Base-by-base conservation (phyloP, 2,329 filamentous ascomycete genomes). In the Fusarium dlaminii region DNA sequence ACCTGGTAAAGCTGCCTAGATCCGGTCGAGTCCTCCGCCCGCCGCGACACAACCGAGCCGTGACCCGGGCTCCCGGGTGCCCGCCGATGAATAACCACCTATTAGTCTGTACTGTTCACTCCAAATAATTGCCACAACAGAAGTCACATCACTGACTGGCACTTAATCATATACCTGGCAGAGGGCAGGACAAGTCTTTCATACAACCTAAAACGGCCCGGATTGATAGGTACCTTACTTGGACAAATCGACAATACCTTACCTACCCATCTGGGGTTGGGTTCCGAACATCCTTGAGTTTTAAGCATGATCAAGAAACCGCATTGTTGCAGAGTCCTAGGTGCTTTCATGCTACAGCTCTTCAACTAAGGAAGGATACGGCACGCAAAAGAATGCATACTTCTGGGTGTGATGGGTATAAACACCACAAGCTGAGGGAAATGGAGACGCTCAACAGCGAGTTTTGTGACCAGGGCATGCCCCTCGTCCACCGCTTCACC, bases 51-150 rank as follows among this genome's bases (percentile, higher is more conserved):
- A 73, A 58, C 71, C 71, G 66, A 75, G 68, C 72, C 72, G 61
- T 67, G 72, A 73, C 65, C 68, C 68, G 72, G 69, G 72, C 68
- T 75, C 64, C 72, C 72, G 72, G 72, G 72, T 75, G 63, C 72
- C 72, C 66, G 61, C 72, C 72, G 72, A 72, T 56, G 58, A 58
- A 63, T 39, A 61, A 68, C 43, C n/a, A 52, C 48, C 30, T 52
- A 24, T 34, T 34, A 51, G 29, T 39, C n/a, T 43, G 43, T 42
- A 30, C 59, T 56, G 36, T 42, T 48, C 43, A 51, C 39, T 45
- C 39, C n/a, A 55, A 48, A 51, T 34, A 68, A 63, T 29, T 37
- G 42, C 40, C 63, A 49, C 48, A 68, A n/a, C 32, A 48, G 42
- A 40, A 45, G 45, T 62, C 45, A 14, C 37, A 43, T 45, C 32